These are phyloP conservation scores for Plenodomus tracheiphilus DNA, from an alignment of 2,329 filamentous ascomycete species.

Conservation along the genomic window DNA sequence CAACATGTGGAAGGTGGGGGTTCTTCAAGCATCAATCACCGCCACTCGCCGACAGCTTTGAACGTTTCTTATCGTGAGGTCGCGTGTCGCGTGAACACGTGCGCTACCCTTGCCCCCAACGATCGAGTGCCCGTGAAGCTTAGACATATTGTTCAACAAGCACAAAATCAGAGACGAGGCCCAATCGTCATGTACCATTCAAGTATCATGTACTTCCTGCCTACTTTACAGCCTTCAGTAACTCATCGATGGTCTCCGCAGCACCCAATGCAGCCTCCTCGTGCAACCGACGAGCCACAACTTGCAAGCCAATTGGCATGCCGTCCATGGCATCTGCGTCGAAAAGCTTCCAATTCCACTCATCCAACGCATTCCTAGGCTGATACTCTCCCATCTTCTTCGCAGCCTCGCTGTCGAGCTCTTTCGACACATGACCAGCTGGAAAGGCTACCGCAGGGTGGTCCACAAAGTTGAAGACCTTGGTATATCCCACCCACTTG, in stretches of 20 bases:
- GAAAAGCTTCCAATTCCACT: constrained; percentile 55
- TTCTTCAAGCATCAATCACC: constrained; percentile 8
- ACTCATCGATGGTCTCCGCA: constrained; percentile 31
- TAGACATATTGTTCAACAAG: too few species aligned
- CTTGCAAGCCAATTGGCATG: constrained; percentile 43
- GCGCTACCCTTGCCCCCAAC: too few species aligned
- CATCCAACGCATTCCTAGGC: constrained; percentile 56
- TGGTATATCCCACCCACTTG: constrained; percentile 61
- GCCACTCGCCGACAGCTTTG: constrained; percentile 7
- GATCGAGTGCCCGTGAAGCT: too few species aligned
- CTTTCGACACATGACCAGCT: constrained; percentile 51
- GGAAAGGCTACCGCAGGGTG: constrained; percentile 63
- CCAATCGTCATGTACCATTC: too few species aligned
- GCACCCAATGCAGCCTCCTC: constrained; percentile 47
- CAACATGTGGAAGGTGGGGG: constrained; percentile 24
- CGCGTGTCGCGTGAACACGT: constrained; percentile 17
- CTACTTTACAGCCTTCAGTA: constrained; percentile 3
- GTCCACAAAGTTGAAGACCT: constrained; percentile 65
- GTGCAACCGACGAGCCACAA: constrained; percentile 41
- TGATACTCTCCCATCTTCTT: constrained; percentile 41
- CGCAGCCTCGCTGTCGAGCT: constrained; percentile 42
- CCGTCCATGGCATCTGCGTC: constrained; percentile 40
- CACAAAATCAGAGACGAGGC: too few species aligned
- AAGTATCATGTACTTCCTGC: too few species aligned
- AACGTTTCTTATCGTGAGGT: constrained; percentile 18